A percentile compares a stretch with the other conserved stretches of the same genome.
phyloP scores from a whole-genome alignment of 2,329 filamentous ascomycete genomes.

The Didymella sp. region DNA sequence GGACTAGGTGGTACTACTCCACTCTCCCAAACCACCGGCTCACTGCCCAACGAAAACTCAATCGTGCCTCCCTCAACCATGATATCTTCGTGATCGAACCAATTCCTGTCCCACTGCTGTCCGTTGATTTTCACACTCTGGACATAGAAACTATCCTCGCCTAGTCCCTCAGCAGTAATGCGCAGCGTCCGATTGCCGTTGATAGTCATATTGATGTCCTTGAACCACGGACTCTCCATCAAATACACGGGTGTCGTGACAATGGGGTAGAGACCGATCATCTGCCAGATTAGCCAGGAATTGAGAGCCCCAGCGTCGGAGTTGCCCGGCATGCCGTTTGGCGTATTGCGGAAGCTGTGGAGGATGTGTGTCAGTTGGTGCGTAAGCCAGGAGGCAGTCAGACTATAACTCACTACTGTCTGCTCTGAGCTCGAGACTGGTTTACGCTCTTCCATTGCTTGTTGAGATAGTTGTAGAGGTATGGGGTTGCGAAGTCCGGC shows the following conservation, averaged over 20 bases:
- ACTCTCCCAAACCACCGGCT: constrained; percentile 56
- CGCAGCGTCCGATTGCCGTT: constrained; percentile 57
- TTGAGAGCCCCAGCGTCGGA: constrained; percentile 55
- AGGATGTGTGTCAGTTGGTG: not conserved
- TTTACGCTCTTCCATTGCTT: constrained; percentile 51
- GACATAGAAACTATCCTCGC: constrained; percentile 62
- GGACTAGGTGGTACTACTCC: constrained; percentile 61
- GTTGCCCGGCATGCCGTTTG: constrained; percentile 52
- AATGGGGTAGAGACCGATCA: constrained; percentile 58
- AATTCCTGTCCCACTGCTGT: constrained; percentile 65
- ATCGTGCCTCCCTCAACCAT: constrained; percentile 55
- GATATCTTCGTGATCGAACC: constrained; percentile 71
- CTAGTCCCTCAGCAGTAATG: constrained; percentile 61
- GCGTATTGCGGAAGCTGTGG: constrained; percentile 29
- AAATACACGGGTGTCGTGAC: constrained; percentile 72
- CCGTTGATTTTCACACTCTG: constrained; percentile 72
- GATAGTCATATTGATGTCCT: constrained; percentile 65
- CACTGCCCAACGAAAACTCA: constrained; percentile 56
- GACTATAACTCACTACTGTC: constrained; percentile 38
- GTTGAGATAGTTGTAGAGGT: constrained; percentile 54
- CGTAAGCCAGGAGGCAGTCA: too few species aligned
- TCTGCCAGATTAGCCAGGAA: constrained; percentile 58
- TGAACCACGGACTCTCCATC: constrained; percentile 56
- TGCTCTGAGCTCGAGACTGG: constrained; percentile 36
- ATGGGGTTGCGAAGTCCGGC: constrained; percentile 71